These are phyloP conservation scores for Nematodospora anomalae DNA, from an alignment of 1,139 yeast species.

Conservation along the genomic window DNA sequence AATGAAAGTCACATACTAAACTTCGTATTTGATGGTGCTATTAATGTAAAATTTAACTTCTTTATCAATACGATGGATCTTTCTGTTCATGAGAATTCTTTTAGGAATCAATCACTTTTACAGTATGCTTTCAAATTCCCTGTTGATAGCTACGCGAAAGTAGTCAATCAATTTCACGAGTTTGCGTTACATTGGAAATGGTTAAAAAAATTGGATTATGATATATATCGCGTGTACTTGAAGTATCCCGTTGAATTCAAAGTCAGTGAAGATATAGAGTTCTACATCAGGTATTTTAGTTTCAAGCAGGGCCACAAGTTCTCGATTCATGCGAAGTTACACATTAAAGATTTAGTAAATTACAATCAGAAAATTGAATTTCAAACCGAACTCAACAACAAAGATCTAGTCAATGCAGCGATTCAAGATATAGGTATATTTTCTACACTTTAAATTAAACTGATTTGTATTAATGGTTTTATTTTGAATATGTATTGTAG, in stretches of 20 bases:
- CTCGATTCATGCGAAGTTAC: constrained; percentile 2
- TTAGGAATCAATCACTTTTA: constrained; percentile 15
- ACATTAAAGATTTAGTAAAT: constrained; percentile 3
- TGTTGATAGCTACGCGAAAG: constrained; percentile 2
- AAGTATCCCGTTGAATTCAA: constrained; percentile 26
- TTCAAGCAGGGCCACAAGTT: constrained; percentile 15
- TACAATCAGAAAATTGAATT: constrained; percentile 4
- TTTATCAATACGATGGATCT: constrained; percentile 7
- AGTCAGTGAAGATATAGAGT: constrained; percentile 9
- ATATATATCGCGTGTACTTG: constrained; percentile 28
- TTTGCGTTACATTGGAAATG: constrained; percentile 23
- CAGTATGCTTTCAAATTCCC: constrained; percentile 3
- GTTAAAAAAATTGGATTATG: constrained; percentile 26
- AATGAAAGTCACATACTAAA: constrained; percentile 12
- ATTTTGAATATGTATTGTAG: too few relatives aligned
- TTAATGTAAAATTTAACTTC: constrained; percentile 19
- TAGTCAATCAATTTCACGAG: constrained; percentile 16
- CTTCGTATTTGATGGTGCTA: constrained; percentile 20
- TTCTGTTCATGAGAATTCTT: constrained; percentile 6
- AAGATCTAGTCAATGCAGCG: background rate
- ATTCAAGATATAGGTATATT: background rate
- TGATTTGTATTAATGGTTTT: background rate
- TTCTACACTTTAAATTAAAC: too few relatives aligned
- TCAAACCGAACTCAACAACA: background rate
- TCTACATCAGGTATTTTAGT: constrained; percentile 16